A percentile compares a stretch with the other conserved stretches of the same genome.
Conservation (phyloP, 805 yeast genomes). For the Scheffersomyces amazonensis region DNA sequence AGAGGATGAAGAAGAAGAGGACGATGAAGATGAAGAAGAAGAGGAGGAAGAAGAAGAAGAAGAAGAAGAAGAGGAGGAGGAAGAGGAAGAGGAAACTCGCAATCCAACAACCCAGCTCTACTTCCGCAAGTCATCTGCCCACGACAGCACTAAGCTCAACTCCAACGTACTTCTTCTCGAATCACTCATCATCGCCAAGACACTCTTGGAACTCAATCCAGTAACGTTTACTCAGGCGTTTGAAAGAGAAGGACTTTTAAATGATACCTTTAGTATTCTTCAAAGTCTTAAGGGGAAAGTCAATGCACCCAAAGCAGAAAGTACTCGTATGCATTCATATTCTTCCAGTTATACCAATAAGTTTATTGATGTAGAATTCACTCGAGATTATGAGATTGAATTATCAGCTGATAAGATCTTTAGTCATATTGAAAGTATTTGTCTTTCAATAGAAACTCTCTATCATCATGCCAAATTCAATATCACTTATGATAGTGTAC, state of each 20-base stretch:
- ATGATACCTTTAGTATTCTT: slow-evolving; percentile 42
- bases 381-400: slow-evolving; percentile 21
- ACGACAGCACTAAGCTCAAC: slow-evolving; percentile 18
- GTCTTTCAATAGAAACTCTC: slow-evolving; percentile 23
- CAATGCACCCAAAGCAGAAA: slow-evolving; percentile 12
- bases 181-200: slow-evolving; percentile 46
- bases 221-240: slow-evolving; percentile 45
- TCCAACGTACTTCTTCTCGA: slow-evolving; percentile 47
- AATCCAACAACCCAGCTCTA: slow-evolving; percentile 1
- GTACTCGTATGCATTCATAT: slow-evolving; percentile 1
- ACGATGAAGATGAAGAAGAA: slow-evolving; percentile 6
- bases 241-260: slow-evolving; percentile 70
- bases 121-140: slow-evolving; percentile 1
- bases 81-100: slow-evolving; percentile 3
- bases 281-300: slow-evolving; percentile 16
- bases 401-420: slow-evolving; percentile 14
- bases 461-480: slow-evolving; percentile 20
- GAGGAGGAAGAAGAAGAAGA: background rate
- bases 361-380: slow-evolving; percentile 28
- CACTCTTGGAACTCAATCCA: slow-evolving; percentile 44
- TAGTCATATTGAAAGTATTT: slow-evolving; percentile 11
- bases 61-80: background rate
- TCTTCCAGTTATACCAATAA: slow-evolving; percentile 17
- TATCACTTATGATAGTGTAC: slow-evolving; percentile 7
- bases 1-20: slow-evolving; percentile 4